Conservation (phyloP, 441 rosid species). For the Populus hybrid region DNA sequence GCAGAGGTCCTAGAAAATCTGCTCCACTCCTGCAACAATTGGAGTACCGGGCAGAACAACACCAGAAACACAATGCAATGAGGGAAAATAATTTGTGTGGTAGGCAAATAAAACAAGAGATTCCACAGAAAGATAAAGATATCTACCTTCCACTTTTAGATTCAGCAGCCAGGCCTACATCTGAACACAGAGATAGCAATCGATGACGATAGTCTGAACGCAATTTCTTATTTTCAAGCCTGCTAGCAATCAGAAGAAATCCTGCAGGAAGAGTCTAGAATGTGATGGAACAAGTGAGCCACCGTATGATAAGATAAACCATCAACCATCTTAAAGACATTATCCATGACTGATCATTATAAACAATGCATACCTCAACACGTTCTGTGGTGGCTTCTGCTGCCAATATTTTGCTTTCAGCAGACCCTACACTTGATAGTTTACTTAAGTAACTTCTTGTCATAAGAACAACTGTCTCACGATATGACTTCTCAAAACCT, state of each 20-base stretch:
- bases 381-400: conserved; percentile 88
- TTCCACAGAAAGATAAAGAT: conserved; percentile 15
- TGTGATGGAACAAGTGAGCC: conserved; percentile 55
- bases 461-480: conserved; percentile 96
- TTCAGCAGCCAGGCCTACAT: conserved; percentile 97
- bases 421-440: conserved; percentile 72
- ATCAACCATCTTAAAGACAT: conserved; percentile 17
- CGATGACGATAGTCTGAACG: conserved; percentile 95
- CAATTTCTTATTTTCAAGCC: conserved; percentile 68
- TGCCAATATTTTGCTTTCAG: conserved; percentile 80
- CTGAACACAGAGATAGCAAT: conserved; percentile 92
- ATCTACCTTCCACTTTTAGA: conserved; percentile 87
- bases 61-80: conserved; percentile 14
- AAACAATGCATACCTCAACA: conserved; percentile 63
- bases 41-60: conserved; percentile 13
- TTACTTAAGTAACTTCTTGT: conserved; percentile 91
- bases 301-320: conserved; percentile 29
- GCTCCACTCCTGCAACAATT: conserved; percentile 85
- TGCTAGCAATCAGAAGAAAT: conserved; percentile 82
- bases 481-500: conserved; percentile 97
- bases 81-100: conserved; percentile 13
- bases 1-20: conserved; percentile 92
- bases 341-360: conserved; percentile 14
- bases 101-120: conserved; percentile 14
- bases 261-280: conserved; percentile 99